A percentile compares a stretch with the other conserved stretches of the same genome.
Conservation (phyloP, 73 alveolate species). For the Paramecium biaurelia region DNA sequence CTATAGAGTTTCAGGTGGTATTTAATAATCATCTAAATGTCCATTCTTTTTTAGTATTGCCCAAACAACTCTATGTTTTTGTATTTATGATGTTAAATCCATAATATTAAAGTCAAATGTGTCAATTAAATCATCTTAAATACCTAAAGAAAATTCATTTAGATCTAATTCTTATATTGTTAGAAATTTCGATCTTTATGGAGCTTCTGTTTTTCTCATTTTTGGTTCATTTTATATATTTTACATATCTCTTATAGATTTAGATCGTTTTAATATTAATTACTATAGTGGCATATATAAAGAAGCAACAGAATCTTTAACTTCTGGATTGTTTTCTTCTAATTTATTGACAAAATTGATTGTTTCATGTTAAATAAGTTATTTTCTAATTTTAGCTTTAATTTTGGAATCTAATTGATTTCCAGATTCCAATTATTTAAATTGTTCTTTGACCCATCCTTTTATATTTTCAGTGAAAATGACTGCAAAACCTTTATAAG, state of each 20-base stretch:
- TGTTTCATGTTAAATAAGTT: slow-evolving; percentile 40
- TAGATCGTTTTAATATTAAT: background rate
- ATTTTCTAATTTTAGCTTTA: slow-evolving; percentile 30
- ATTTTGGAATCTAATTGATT: slow-evolving; percentile 14
- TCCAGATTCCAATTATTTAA: background rate
- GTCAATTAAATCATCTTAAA: slow-evolving; percentile 26
- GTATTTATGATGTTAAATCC: background rate
- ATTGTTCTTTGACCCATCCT: slow-evolving; percentile 45
- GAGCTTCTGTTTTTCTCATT: slow-evolving; percentile 7
- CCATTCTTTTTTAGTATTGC: slow-evolving; percentile 46
- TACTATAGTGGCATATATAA: slow-evolving; percentile 12
- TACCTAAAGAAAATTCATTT: background rate
- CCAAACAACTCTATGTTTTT: slow-evolving; percentile 61
- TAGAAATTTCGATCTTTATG: background rate
- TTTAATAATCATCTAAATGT: slow-evolving; percentile 52
- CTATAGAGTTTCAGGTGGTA: slow-evolving; percentile 20
- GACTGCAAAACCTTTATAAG: slow-evolving; percentile 41
- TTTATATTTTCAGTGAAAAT: slow-evolving; percentile 12
- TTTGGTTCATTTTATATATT: background rate
- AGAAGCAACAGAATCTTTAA: slow-evolving; percentile 34
- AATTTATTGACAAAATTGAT: slow-evolving; percentile 25
- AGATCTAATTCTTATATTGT: background rate
- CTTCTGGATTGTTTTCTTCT: slow-evolving; percentile 40
- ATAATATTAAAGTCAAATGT: slow-evolving; percentile 24
- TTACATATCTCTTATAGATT: background rate